Evolutionary conservation across 768 basidiomycete genomes (phyloP).

Genomic region (Omphalotus guepiniiformis): DNA sequence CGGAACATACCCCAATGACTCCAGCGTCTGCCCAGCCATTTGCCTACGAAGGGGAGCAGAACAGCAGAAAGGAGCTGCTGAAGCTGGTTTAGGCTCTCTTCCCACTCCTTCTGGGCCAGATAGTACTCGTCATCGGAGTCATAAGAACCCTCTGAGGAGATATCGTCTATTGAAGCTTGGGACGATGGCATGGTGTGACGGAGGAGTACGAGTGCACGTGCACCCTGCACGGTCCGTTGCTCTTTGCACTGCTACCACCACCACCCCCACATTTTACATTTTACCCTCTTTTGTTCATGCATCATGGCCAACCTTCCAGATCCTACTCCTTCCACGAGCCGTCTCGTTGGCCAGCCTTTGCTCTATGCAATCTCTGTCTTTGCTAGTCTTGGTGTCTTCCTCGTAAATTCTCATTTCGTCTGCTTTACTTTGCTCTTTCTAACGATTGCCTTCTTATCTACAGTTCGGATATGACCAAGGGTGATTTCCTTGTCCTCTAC

Average conservation of each 20-base stretch:
- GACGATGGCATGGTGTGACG: conserved; percentile 53
- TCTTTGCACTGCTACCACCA: conserved; percentile 14
- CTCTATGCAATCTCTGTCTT: conserved; percentile 80
- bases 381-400: conserved; percentile 80
- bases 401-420: conserved; percentile 45
- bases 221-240: conserved; percentile 5
- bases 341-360: conserved; percentile 73
- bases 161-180: conserved; percentile 56
- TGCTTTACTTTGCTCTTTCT: conserved; percentile 4
- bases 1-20: conserved; percentile 73
- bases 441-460: conserved; percentile 11
- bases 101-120: conserved; percentile 88
- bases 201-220: conserved; percentile 13
- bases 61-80: conserved; percentile 77
- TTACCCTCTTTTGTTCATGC: conserved; percentile 34
- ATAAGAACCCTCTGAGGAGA: conserved; percentile 51
- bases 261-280: conserved; percentile 11
- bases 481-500: conserved; percentile 31
- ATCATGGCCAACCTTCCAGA: conserved; percentile 43
- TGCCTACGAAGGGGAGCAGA: conserved; percentile 81
- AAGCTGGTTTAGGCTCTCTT: conserved; percentile 83
- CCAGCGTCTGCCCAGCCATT: conserved; percentile 83
- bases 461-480: conserved; percentile 89
- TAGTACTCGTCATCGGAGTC: conserved; percentile 69
- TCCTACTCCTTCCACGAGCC: conserved; percentile 30